Percentiles rank a stretch among this genome's conserved stretches.
phyloP scores from a whole-genome alignment of 768 basidiomycete genomes.

The Psilocybe azurescens region DNA sequence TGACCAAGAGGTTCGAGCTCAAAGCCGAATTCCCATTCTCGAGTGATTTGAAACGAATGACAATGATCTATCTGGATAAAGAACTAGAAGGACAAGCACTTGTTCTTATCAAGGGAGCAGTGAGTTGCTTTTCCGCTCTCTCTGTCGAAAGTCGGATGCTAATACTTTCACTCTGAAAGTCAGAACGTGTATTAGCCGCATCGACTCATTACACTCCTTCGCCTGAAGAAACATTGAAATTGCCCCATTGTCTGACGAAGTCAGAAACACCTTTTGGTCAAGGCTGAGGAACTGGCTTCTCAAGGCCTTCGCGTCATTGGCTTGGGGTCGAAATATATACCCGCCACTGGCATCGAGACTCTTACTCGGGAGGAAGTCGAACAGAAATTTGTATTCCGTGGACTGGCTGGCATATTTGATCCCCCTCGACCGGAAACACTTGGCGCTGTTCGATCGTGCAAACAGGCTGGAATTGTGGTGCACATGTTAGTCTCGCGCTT shows the following conservation, averaged over 20 bases:
- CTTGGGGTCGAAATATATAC: slow-evolving; percentile 33
- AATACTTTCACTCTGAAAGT: slow-evolving; percentile 18
- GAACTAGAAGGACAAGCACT: slow-evolving; percentile 26
- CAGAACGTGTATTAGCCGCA: slow-evolving; percentile 55
- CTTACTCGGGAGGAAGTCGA: slow-evolving; percentile 50
- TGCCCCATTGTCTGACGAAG: slow-evolving; percentile 33
- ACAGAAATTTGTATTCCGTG: slow-evolving; percentile 52
- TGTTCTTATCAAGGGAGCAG: slow-evolving; percentile 42
- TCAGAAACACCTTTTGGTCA: slow-evolving; percentile 32
- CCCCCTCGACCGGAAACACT: slow-evolving; percentile 60
- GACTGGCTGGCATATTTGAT: slow-evolving; percentile 60
- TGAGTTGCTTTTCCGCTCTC: slow-evolving; percentile 19
- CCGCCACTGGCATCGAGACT: slow-evolving; percentile 24
- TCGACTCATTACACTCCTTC: slow-evolving; percentile 40
- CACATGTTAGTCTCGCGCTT: slow-evolving; percentile 34
- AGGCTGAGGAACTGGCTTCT: slow-evolving; percentile 43
- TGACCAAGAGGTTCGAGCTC: slow-evolving; percentile 36
- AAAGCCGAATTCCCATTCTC: slow-evolving; percentile 51
- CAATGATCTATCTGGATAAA: slow-evolving; percentile 39
- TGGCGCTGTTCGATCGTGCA: slow-evolving; percentile 55
- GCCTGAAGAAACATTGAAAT: slow-evolving; percentile 29
- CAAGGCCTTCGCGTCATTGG: slow-evolving; percentile 48
- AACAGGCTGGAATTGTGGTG: slow-evolving; percentile 57
- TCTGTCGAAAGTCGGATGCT: not conserved
- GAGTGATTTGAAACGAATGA: slow-evolving; percentile 57